Evolutionary conservation across 1,284 basidiomycete genomes (phyloP).

Genomic region (Trichosporon ovoides): DNA sequence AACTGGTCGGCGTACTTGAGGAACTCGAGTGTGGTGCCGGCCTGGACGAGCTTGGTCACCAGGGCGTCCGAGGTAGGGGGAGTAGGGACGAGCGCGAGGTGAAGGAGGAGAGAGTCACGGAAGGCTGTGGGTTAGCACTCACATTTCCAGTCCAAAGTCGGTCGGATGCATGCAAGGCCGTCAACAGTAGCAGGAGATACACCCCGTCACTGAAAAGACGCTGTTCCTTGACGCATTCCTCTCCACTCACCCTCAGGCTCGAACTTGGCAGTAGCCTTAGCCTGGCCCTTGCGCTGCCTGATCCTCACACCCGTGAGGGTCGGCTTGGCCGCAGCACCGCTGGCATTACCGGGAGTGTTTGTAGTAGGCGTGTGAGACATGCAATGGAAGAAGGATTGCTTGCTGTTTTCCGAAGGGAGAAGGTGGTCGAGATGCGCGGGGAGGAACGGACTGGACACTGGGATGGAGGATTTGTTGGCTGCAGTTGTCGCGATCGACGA

Average conservation of each 20-base stretch:
- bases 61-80: slow-evolving; percentile 61
- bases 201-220: not conserved
- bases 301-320: slow-evolving; percentile 51
- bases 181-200: not conserved
- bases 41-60: slow-evolving; percentile 70
- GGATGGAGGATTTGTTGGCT: not conserved
- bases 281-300: slow-evolving; percentile 51
- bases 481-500: not conserved
- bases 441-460: not conserved
- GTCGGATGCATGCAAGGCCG: too few species aligned
- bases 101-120: slow-evolving; percentile 89
- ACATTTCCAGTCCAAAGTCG: too few species aligned
- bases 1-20: slow-evolving; percentile 93
- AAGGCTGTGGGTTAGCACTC: slow-evolving; percentile 59
- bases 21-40: slow-evolving; percentile 84
- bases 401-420: slow-evolving; percentile 3
- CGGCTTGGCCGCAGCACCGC: slow-evolving; percentile 46
- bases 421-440: not conserved
- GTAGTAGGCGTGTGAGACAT: slow-evolving; percentile 48
- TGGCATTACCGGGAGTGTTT: slow-evolving; percentile 43
- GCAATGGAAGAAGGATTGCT: slow-evolving; percentile 27
- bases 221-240: not conserved
- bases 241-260: slow-evolving; percentile 53
- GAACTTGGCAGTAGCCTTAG: slow-evolving; percentile 54
- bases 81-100: slow-evolving; percentile 76